Base-by-base conservation (phyloP, 2,329 filamentous ascomycete genomes). In the Talaromyces islandicus region DNA sequence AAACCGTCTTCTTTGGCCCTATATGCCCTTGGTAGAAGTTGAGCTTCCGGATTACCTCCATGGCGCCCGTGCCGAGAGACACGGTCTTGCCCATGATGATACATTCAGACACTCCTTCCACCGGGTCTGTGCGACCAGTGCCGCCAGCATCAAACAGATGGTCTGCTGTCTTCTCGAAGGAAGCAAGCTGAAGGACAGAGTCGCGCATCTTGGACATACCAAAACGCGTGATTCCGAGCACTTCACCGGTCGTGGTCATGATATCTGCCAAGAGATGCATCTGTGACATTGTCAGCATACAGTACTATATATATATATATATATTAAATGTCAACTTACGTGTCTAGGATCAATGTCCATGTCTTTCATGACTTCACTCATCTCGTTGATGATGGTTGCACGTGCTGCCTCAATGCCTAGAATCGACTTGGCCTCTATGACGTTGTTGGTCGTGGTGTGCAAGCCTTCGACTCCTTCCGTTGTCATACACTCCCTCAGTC, bases 81-180 rank as follows among this genome's bases (percentile, higher is more conserved):
- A 97, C 95, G 48, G 88, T 92, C 81, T 97, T 93, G 17, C 94
- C 94, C 88, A 97, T 94, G 71, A 99, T 99, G 71, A 99, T 97
- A 76, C 92, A 95, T 78, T 99, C 94, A 59, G 86, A 90, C 10
- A 99, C 94, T 68, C 94, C 94, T 73, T 96, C 90, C 62, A 99
- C 95, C 64, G 85, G 83, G 77, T 99, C 94, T 29, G 86, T 88
- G 80, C 97, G 97, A 82, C 95, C 95, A 60, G 88, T 87, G 5
- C 91, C 90, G 7, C 92, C 94, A 2, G 94, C 94, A 64, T 97
- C 93, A 70, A 99, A 99, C 46, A 99, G 78, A 76, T 99, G 94
- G 72, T 99, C 94, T 0, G 94, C 92, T 53, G 94, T 99, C 84
- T 97, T 97, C 77, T 99, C 94, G 71, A 99, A 99, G 19, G 89